phyloP scores from a whole-genome alignment of 2,329 filamentous ascomycete species.

The Ascochyta rabiei region DNA sequence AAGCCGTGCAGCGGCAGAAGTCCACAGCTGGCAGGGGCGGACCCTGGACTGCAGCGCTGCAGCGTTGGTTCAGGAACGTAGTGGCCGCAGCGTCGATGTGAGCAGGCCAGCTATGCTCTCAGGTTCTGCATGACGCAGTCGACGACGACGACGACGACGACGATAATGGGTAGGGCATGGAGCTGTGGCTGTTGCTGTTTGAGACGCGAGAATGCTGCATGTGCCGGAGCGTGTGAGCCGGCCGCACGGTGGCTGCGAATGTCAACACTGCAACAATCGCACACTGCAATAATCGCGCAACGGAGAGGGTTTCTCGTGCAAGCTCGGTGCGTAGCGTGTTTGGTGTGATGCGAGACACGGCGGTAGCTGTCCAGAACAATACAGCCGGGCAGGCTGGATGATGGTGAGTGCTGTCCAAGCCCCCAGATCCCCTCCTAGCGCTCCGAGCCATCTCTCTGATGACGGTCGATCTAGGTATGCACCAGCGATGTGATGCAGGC shows the following conservation, averaged over 20 bases:
- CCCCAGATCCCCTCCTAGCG: conserved; percentile 31
- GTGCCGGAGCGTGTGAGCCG: conserved; percentile 29
- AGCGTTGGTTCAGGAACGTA: conserved; percentile 26
- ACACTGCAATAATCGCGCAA: conserved; percentile 22
- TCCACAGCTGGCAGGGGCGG: conserved; percentile 31
- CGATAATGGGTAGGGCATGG: too few species aligned
- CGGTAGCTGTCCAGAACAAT: conserved; percentile 20
- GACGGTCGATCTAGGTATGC: conserved; percentile 32
- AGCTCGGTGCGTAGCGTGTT: conserved; percentile 38
- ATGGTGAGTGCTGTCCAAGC: conserved; percentile 25
- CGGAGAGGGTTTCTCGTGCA: conserved; percentile 29
- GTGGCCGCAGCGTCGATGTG: conserved; percentile 25
- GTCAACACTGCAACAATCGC: conserved; percentile 33
- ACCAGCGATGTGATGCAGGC: conserved; percentile 42
- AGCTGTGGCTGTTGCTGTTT: conserved; percentile 47
- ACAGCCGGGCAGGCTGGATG: conserved; percentile 22
- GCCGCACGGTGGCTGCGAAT: conserved; percentile 24
- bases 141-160: neutral
- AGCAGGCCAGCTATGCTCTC: conserved; percentile 27
- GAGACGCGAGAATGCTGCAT: conserved; percentile 40
- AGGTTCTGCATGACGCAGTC: conserved; percentile 3
- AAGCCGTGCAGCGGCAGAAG: conserved; percentile 37
- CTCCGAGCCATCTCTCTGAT: conserved; percentile 33
- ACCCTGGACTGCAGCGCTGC: conserved; percentile 25
- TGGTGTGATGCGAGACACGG: conserved; percentile 36